Base-by-base conservation (phyloP, 169 alveolate genomes). In the Cryptosporidium sp. region DNA sequence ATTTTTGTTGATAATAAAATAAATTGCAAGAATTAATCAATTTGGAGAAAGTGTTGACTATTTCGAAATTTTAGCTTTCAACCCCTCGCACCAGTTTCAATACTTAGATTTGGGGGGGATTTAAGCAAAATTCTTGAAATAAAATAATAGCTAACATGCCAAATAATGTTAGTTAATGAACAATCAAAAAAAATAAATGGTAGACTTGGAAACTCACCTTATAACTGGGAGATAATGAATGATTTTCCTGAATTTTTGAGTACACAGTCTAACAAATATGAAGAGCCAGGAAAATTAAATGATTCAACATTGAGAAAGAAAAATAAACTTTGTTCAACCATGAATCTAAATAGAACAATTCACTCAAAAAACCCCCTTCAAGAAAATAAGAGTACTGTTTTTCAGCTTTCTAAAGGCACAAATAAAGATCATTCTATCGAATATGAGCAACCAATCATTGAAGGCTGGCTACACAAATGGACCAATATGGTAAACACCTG, bases 401-500 rank as follows among this genome's bases (percentile, higher is more conserved):
- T 18, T 55, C 29, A 55, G 8, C 16, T n/a, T 21, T 26, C 67
- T 0, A 55, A 55, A 55, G 35, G 3, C 21, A 9, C 3, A 7
- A 55, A 23, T n/a, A 55, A 55, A 5, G 86, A 39, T 1, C 14
- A 37, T 31, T 58, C 26, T 41, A 18, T 23, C 9, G 89, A 80
- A 31, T 12, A 45, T 37, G 89, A 80, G n/a, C 69, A 39, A 10
- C 80, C 89, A 41, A 80, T 80, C 9, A 80, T 80, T 61, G 97
- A 95, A 70, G 97, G 97, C 55, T 95, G 97, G 97, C 71, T 95
- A 48, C 91, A 94, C 69, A 95, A 95, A 68, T 95, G 97, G 97
- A 95, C 97, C 6, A 95, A 95, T 62, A 92, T 95, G 69, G 93
- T 95, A 29, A 96, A 96, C 8, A 94, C 95, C 68, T 95, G 96